A percentile compares a stretch with the other conserved stretches of the same genome.
Conservation (phyloP, 768 basidiomycete genomes). For the Russula foetens region DNA sequence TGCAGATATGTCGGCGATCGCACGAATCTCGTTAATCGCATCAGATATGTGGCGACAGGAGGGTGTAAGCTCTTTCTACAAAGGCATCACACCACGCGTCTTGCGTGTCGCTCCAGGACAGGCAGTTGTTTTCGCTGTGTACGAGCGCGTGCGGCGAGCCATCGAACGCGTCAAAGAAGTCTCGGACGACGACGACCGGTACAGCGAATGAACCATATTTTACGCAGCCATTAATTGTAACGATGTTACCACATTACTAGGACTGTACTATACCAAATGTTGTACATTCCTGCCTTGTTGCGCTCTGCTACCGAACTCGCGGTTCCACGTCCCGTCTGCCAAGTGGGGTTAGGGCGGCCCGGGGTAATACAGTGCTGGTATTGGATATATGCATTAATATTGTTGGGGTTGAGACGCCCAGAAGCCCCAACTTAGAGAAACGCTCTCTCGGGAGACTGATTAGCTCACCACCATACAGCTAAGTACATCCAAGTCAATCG, state of each 20-base stretch:
- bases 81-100: constrained; percentile 96
- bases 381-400: too few species aligned
- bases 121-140: constrained; percentile 96
- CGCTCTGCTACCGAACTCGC: too few species aligned
- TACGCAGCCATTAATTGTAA: neutral
- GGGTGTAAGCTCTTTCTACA: constrained; percentile 88
- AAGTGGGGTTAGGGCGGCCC: neutral
- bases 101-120: constrained; percentile 94
- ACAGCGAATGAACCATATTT: constrained; percentile 45
- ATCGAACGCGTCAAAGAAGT: constrained; percentile 64
- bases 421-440: too few species aligned
- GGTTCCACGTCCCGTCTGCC: neutral
- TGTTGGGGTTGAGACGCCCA: too few species aligned
- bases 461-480: too few species aligned
- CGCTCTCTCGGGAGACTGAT: too few species aligned
- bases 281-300: neutral
- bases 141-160: constrained; percentile 72
- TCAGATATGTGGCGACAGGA: constrained; percentile 92
- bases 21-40: constrained; percentile 74
- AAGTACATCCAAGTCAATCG: neutral
- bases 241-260: neutral
- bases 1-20: constrained; percentile 68
- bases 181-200: constrained; percentile 47
- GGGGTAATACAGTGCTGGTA: neutral
- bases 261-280: neutral